Base-by-base conservation (phyloP, 2,329 filamentous ascomycete genomes). In the Ophiostoma ips region DNA sequence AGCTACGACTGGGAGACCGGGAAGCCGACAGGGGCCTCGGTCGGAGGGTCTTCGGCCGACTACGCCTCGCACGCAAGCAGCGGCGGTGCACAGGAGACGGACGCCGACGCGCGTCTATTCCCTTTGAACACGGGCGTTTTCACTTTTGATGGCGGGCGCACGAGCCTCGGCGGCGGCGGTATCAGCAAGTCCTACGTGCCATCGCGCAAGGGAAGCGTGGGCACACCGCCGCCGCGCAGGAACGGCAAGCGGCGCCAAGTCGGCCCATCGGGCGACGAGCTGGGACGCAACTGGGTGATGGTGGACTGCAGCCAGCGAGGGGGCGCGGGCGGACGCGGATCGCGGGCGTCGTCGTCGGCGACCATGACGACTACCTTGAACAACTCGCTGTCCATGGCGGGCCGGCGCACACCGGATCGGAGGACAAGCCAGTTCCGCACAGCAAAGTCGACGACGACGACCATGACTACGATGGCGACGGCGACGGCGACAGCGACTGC, bases 221-320 rank as follows among this genome's bases (percentile, higher is more conserved):
- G 43, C 30, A 45, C 43, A 8, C 43, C 43, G 6, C 43, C 50
- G n/a, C 46, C 16, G 61, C 68, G 2, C 72, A 71, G 9, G 68
- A 71, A 3, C 58, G 62, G 24, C 71, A 79, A 79, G 59, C 67
- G 76, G 38, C 67, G 76, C 40, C 76, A 79, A 53, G 69, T 74
- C n/a, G 65, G 68, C 49, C 61, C 68, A 1, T 66, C 69, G 16
- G 67, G 70, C 33, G 73, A 78, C 54, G 77, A 82, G 40, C 67
- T 84, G 6, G 70, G 75, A 30, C 75, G 72, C 50, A 84, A 80
- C 64, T 88, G 84, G 84, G 81, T 88, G 28, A 71, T 88, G 55
- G 77, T 88, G 24, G 68, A 68, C 72, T 41, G 62, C 61, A 16
- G 55, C 55, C 35, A 46, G 15, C 24, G 38, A 35, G 10, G 43